phyloP scores from a whole-genome alignment of 169 alveolate genomes.

The Plasmodium malariae region DNA sequence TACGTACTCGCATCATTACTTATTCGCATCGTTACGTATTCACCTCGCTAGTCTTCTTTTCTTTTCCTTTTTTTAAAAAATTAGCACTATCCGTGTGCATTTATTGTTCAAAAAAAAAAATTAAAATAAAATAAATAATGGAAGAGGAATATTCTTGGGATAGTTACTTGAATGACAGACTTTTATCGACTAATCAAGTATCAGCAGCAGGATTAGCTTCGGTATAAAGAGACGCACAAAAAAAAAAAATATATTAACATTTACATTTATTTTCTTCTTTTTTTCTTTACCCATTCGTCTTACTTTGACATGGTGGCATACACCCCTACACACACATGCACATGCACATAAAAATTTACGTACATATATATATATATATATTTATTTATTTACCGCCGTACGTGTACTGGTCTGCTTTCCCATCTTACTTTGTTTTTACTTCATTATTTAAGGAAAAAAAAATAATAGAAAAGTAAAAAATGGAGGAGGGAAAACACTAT shows the following conservation, averaged over 20 bases:
- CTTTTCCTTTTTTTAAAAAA: not conserved
- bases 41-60: not conserved
- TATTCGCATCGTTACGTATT: too few relatives aligned
- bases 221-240: not conserved
- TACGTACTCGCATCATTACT: not conserved
- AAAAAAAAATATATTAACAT: not conserved
- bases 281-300: not conserved
- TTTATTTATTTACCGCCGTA: not conserved
- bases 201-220: constrained; percentile 74
- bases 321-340: too few relatives aligned
- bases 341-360: too few relatives aligned
- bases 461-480: not conserved
- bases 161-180: constrained; percentile 47
- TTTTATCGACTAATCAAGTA: constrained; percentile 68
- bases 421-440: not conserved
- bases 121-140: constrained; percentile 11
- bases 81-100: not conserved
- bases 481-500: not conserved
- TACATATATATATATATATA: not conserved
- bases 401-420: not conserved
- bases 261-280: not conserved
- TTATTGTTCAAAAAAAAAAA: not conserved
- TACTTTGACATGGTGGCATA: too few relatives aligned
- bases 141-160: constrained; percentile 75
- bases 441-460: not conserved